These are phyloP conservation scores for Pezicula rhizophila DNA, from an alignment of 2,329 filamentous ascomycete species.

Conservation along the genomic window DNA sequence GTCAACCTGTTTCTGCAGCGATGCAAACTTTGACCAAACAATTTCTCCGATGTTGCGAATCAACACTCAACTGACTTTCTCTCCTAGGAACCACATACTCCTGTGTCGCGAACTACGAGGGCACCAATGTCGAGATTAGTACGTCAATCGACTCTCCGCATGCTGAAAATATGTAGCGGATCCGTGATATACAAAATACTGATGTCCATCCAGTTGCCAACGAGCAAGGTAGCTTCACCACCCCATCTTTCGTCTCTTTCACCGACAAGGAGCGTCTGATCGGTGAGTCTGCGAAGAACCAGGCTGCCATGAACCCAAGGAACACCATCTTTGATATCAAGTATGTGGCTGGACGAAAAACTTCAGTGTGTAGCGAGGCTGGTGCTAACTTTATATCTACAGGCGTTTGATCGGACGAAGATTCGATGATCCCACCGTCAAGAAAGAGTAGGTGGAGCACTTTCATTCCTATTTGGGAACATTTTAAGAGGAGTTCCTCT, in stretches of 20 bases:
- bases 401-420: slow-evolving; percentile 97
- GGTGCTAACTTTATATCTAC: background rate
- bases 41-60: background rate
- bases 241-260: slow-evolving; percentile 98
- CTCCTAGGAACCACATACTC: slow-evolving; percentile 93
- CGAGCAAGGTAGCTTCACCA: slow-evolving; percentile 99
- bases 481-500: too few relatives aligned
- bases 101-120: slow-evolving; percentile 98
- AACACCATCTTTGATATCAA: slow-evolving; percentile 99
- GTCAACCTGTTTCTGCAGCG: slow-evolving; percentile 1
- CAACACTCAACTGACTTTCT: background rate
- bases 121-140: slow-evolving; percentile 99
- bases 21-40: slow-evolving; percentile 19
- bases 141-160: slow-evolving; percentile 31
- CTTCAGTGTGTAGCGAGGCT: too few relatives aligned
- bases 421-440: slow-evolving; percentile 92
- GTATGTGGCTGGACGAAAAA: slow-evolving; percentile 43
- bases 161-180: slow-evolving; percentile 14
- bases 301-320: slow-evolving; percentile 97
- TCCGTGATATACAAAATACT: slow-evolving; percentile 4
- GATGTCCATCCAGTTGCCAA: slow-evolving; percentile 67
- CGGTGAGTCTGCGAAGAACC: slow-evolving; percentile 99
- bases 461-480: too few relatives aligned
- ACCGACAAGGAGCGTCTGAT: slow-evolving; percentile 98
- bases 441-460: too few relatives aligned